Evolutionary conservation across 2,329 filamentous ascomycete genomes (phyloP).

Genomic region (Fusarium tupiense): DNA sequence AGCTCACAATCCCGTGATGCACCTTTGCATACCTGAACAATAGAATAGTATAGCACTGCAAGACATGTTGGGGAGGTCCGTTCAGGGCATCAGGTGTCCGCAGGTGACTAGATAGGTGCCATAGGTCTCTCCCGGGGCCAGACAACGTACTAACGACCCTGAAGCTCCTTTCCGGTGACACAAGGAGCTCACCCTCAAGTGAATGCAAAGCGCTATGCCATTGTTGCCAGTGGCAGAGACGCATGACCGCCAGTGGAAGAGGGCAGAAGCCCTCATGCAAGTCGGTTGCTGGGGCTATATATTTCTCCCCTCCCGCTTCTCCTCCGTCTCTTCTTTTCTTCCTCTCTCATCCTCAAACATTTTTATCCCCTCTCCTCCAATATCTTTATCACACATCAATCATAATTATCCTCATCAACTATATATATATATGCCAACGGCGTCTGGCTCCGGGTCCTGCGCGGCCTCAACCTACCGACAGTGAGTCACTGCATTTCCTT

Average conservation of each 20-base stretch:
- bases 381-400: neutral
- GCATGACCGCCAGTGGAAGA: too few relatives aligned
- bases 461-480: neutral
- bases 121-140: neutral
- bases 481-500: neutral
- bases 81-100: neutral
- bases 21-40: neutral
- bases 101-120: neutral
- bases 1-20: fast-evolving
- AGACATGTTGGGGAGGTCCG: too few relatives aligned
- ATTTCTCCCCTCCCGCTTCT: neutral
- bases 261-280: neutral
- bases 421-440: neutral
- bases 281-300: neutral
- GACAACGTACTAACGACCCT: neutral
- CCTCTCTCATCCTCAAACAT: neutral
- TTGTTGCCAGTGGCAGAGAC: neutral
- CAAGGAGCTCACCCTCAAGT: neutral
- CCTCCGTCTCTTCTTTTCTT: neutral
- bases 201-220: fast-evolving
- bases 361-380: neutral
- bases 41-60: fast-evolving
- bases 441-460: neutral
- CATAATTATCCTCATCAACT: neutral
- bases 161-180: neutral